These are phyloP conservation scores for Fusarium newnesense DNA, from an alignment of 2,329 filamentous ascomycete species.

Conservation along the genomic window DNA sequence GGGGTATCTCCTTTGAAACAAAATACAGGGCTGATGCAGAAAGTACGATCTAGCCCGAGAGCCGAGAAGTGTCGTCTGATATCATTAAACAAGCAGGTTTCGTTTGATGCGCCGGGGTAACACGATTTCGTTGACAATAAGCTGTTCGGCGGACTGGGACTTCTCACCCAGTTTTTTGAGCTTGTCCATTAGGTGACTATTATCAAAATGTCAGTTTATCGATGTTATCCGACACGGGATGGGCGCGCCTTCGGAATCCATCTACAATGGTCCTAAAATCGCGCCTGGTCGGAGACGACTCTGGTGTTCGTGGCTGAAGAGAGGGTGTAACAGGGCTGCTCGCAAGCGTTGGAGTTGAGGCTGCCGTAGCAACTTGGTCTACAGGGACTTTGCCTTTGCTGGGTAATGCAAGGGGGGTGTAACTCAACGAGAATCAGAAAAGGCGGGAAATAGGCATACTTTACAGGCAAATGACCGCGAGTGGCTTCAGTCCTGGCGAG, in stretches of 20 bases:
- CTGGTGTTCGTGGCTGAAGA: conserved; percentile 1
- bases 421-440: conserved; percentile 48
- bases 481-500: conserved; percentile 66
- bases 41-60: background rate
- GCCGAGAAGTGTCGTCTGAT: background rate
- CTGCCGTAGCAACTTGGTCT: background rate
- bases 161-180: conserved; percentile 59
- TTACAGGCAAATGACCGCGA: conserved; percentile 64
- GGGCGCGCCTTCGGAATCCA: conserved; percentile 43
- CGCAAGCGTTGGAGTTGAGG: conserved; percentile 4
- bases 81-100: conserved; percentile 42
- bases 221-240: conserved; percentile 44
- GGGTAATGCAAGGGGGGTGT: background rate
- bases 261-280: conserved; percentile 41
- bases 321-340: conserved; percentile 6
- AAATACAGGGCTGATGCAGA: conserved; percentile 7
- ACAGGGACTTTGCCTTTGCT: background rate
- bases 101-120: conserved; percentile 59
- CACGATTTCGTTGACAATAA: conserved; percentile 46
- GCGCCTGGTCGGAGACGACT: conserved; percentile 19
- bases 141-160: conserved; percentile 47
- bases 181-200: conserved; percentile 66
- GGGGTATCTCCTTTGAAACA: conserved; percentile 30
- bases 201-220: conserved; percentile 45
- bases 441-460: conserved; percentile 59